Conservation (phyloP, 768 basidiomycete genomes). For the Lentinula aciculospora region DNA sequence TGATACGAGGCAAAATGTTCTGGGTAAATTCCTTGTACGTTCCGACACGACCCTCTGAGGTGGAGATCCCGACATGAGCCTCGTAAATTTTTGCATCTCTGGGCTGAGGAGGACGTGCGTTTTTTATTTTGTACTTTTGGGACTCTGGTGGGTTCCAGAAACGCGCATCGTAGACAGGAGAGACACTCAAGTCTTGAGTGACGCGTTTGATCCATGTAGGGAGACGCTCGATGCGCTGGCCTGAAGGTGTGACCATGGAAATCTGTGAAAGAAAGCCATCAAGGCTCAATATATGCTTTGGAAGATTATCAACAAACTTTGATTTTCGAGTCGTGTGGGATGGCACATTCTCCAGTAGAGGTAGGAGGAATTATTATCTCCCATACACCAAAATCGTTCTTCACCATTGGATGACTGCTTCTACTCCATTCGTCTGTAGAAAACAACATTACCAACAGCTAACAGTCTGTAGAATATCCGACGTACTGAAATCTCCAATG, state of each 20-base stretch:
- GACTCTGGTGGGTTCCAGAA: slow-evolving; percentile 93
- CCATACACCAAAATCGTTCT: slow-evolving; percentile 84
- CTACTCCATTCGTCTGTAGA: slow-evolving; percentile 82
- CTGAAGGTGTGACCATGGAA: slow-evolving; percentile 80
- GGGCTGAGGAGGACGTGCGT: slow-evolving; percentile 64
- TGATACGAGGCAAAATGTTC: slow-evolving; percentile 82
- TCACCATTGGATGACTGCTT: slow-evolving; percentile 79
- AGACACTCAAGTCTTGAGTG: slow-evolving; percentile 86
- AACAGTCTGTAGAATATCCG: slow-evolving; percentile 5
- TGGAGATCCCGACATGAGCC: slow-evolving; percentile 97
- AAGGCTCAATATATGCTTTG: not conserved
- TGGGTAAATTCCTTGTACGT: slow-evolving; percentile 94
- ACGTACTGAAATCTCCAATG: slow-evolving; percentile 96
- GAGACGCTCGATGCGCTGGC: slow-evolving; percentile 82
- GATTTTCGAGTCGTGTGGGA: slow-evolving; percentile 92
- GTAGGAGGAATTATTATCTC: slow-evolving; percentile 72
- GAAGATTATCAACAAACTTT: slow-evolving; percentile 51
- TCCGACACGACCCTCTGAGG: slow-evolving; percentile 80
- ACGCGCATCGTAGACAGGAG: slow-evolving; percentile 92
- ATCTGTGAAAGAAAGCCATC: slow-evolving; percentile 45
- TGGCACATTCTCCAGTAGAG: slow-evolving; percentile 65
- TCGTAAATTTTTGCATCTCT: slow-evolving; percentile 82
- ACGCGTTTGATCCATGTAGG: slow-evolving; percentile 95
- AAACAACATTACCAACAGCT: not conserved
- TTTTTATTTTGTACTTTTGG: slow-evolving; percentile 76